These are phyloP conservation scores for Ilex asprella DNA, from an alignment of 257 asterid species.

Conservation along the genomic window DNA sequence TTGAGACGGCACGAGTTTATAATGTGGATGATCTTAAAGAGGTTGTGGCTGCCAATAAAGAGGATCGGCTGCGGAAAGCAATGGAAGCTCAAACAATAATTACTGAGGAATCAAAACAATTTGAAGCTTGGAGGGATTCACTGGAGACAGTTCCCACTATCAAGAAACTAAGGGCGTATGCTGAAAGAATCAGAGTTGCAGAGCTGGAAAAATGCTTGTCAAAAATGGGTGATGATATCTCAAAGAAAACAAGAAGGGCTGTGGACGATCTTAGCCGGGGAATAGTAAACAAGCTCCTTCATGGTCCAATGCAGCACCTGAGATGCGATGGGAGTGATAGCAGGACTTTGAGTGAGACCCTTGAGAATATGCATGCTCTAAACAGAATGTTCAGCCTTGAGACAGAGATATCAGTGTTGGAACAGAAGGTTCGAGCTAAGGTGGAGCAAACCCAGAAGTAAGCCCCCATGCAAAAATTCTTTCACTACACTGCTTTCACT, in stretches of 20 bases:
- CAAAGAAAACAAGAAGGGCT: conserved; percentile 71
- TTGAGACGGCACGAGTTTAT: conserved; percentile 59
- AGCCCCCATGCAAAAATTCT: conserved; percentile 10
- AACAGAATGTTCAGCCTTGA: conserved; percentile 85
- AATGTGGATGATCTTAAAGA: conserved; percentile 93
- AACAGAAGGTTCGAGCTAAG: conserved; percentile 84
- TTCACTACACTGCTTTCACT: conserved; percentile 4
- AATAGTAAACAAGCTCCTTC: conserved; percentile 83
- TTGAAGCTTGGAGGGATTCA: conserved; percentile 95
- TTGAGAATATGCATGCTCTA: conserved; percentile 96
- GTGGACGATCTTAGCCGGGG: conserved; percentile 90
- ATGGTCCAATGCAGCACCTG: conserved; percentile 97
- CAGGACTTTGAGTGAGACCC: conserved; percentile 82
- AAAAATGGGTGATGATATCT: conserved; percentile 85
- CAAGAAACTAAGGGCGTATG: conserved; percentile 88
- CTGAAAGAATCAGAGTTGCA: conserved; percentile 72
- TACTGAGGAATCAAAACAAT: conserved; percentile 69
- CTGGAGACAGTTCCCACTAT: conserved; percentile 90
- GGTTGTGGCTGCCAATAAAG: conserved; percentile 93
- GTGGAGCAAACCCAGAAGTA: conserved; percentile 75
- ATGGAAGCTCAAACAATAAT: conserved; percentile 89
- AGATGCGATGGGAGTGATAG: conserved; percentile 95
- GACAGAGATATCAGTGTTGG: conserved; percentile 76
- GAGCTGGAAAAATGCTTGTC: conserved; percentile 90
- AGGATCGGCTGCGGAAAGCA: conserved; percentile 79